These are phyloP conservation scores for Sporothrix pallida DNA, from an alignment of 2,329 filamentous ascomycete genomes.

Conservation along the genomic window DNA sequence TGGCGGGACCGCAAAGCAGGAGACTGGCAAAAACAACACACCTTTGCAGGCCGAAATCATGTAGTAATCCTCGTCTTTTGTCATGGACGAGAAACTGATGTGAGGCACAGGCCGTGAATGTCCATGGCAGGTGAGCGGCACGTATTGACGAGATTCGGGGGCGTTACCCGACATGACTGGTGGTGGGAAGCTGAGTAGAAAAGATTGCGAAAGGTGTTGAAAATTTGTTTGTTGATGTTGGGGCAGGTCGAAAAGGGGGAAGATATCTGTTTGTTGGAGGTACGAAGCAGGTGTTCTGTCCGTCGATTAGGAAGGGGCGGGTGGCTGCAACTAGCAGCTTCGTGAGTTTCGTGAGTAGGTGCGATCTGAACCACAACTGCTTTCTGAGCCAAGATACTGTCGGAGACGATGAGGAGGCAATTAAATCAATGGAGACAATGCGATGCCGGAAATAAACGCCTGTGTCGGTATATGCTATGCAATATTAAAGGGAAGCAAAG, in stretches of 20 bases:
- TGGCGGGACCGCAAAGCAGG: too few relatives aligned
- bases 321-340: too few relatives aligned
- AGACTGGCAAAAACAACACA: conserved; percentile 43
- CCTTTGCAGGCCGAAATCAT: conserved; percentile 93
- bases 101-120: conserved; percentile 93
- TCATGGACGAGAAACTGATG: conserved; percentile 83
- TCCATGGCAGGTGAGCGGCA: conserved; percentile 91
- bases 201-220: background rate
- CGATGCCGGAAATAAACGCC: background rate
- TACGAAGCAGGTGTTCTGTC: background rate
- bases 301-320: background rate
- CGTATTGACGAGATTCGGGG: conserved; percentile 61
- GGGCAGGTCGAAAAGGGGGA: background rate
- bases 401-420: background rate
- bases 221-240: background rate
- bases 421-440: background rate
- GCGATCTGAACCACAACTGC: too few relatives aligned
- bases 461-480: background rate
- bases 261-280: background rate
- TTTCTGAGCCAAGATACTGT: too few relatives aligned
- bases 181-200: background rate
- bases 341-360: too few relatives aligned
- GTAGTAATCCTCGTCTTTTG: conserved; percentile 85
- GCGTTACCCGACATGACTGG: conserved; percentile 43
- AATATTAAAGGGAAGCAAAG: background rate